These are phyloP conservation scores for Auriscalpium orientale DNA, from an alignment of 768 basidiomycete species.

Conservation along the genomic window DNA sequence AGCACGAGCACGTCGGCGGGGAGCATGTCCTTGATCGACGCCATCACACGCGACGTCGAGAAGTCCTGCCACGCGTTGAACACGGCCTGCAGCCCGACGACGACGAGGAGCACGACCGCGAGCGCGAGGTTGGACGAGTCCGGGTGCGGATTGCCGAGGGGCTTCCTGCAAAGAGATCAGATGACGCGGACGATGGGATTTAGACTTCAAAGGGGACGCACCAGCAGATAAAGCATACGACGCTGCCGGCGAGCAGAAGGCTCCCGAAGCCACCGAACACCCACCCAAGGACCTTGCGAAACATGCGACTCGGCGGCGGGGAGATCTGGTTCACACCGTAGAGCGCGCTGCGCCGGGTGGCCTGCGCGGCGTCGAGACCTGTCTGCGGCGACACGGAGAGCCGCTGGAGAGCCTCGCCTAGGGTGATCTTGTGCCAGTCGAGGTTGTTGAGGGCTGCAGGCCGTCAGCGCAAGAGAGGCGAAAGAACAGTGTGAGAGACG, in stretches of 20 bases:
- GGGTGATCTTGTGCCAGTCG: constrained; percentile 6
- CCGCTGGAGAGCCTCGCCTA: background rate
- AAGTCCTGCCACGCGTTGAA: constrained; percentile 51
- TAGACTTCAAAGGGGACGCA: constrained; percentile 6
- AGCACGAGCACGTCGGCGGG: constrained; percentile 58
- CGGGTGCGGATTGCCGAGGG: constrained; percentile 49
- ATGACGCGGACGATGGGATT: background rate
- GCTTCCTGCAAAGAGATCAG: constrained; percentile 33
- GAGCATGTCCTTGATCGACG: constrained; percentile 58
- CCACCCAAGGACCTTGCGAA: constrained; percentile 41
- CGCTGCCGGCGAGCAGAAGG: constrained; percentile 35
- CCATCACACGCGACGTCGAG: constrained; percentile 50
- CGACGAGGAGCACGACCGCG: constrained; percentile 45
- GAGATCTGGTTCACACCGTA: constrained; percentile 46
- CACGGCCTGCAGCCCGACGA: constrained; percentile 29
- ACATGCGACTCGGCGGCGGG: constrained; percentile 37
- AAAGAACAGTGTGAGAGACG: background rate
- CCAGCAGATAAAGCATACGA: constrained; percentile 53
- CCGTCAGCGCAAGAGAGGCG: background rate
- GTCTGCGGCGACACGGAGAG: constrained; percentile 35
- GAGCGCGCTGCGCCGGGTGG: constrained; percentile 34
- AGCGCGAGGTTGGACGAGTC: constrained; percentile 50
- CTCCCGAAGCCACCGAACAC: constrained; percentile 48
- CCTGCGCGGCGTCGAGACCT: constrained; percentile 45
- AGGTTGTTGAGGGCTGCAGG: constrained; percentile 6